phyloP scores from a whole-genome alignment of 2,329 filamentous ascomycete species.

The Scolecobasidium constrictum region DNA sequence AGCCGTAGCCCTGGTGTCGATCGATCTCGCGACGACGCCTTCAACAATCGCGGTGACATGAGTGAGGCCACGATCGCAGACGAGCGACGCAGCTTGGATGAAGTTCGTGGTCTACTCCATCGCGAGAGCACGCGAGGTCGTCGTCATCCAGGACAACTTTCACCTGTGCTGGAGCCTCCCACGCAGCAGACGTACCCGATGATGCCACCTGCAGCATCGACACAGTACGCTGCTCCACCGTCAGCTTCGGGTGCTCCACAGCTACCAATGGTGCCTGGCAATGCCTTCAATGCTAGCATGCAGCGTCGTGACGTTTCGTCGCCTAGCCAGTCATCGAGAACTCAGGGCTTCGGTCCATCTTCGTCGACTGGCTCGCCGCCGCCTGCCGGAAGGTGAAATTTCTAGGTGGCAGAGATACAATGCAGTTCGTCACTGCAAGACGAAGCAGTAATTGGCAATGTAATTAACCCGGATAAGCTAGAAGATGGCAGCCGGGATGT shows the following conservation, averaged over 20 bases:
- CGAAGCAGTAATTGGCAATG: too few relatives aligned
- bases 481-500: too few relatives aligned
- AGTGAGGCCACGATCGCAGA: constrained; percentile 11
- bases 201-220: not conserved
- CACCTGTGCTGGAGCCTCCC: not conserved
- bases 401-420: too few relatives aligned
- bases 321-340: not conserved
- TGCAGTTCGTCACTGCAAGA: too few relatives aligned
- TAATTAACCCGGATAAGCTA: too few relatives aligned
- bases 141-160: constrained; percentile 2
- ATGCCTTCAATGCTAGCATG: not conserved
- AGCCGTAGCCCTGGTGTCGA: constrained; percentile 31
- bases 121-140: constrained; percentile 31
- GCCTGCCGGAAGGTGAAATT: not conserved
- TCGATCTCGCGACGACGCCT: constrained; percentile 33
- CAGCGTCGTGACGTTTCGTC: not conserved
- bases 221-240: not conserved
- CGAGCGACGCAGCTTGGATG: constrained; percentile 31
- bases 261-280: not conserved
- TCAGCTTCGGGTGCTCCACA: not conserved
- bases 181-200: not conserved
- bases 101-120: constrained; percentile 33
- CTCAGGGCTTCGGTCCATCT: not conserved
- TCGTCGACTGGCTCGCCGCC: not conserved
- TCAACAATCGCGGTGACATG: constrained; percentile 28